A percentile compares a stretch with the other conserved stretches of the same genome.
phyloP scores from a whole-genome alignment of 2,329 filamentous ascomycete genomes.

The Fusarium brevicatenulatum region DNA sequence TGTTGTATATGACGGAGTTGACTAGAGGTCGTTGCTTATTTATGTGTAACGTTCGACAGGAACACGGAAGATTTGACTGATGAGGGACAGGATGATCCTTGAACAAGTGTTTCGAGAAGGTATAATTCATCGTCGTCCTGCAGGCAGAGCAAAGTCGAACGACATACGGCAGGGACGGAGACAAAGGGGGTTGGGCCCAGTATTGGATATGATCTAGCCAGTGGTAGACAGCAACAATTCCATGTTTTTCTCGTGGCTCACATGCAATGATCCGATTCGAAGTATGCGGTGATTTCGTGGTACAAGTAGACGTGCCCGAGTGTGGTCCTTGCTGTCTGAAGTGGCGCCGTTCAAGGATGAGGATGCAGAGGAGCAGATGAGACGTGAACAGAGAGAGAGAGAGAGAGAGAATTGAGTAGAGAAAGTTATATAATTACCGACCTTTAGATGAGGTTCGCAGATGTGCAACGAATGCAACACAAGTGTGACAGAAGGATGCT shows the following conservation, averaged over 20 bases:
- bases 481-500: conserved; percentile 28
- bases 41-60: conserved; percentile 29
- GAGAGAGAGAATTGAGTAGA: not conserved
- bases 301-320: conserved; percentile 1
- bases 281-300: conserved; percentile 5
- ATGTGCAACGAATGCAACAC: conserved; percentile 19
- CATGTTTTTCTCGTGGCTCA: not conserved
- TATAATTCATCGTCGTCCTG: conserved; percentile 19
- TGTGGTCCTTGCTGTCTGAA: conserved; percentile 12
- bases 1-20: not conserved
- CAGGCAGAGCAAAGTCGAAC: conserved; percentile 26
- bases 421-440: conserved; percentile 7
- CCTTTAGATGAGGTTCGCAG: not conserved
- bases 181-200: conserved; percentile 8
- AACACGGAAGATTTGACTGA: conserved; percentile 25
- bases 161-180: conserved; percentile 13
- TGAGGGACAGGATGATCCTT: conserved; percentile 15
- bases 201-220: conserved; percentile 3
- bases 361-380: not conserved
- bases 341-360: conserved; percentile 11
- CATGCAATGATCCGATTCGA: not conserved
- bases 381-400: not conserved
- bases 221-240: not conserved
- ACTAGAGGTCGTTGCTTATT: conserved; percentile 6
- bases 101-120: conserved; percentile 15